Percentiles rank a stretch among this genome's conserved stretches.
These are phyloP conservation scores for Ophiostoma australiae DNA, from an alignment of 2,329 filamentous ascomycete species.

Conservation along the genomic window DNA sequence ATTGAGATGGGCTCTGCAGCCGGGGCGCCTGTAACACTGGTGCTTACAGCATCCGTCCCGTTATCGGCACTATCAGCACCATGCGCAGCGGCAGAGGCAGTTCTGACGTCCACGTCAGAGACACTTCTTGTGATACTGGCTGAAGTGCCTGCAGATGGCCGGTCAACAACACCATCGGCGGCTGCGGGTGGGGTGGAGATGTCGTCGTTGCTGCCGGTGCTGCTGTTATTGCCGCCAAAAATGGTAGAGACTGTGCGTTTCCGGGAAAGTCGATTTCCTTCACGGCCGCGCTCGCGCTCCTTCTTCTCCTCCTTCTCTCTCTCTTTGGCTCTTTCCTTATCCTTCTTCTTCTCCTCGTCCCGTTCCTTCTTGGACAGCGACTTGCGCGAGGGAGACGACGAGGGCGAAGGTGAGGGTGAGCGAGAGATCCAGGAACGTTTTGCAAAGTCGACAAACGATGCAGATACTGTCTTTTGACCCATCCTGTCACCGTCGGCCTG, in stretches of 20 bases:
- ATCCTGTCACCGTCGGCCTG: slow-evolving; percentile 20
- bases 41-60: background rate
- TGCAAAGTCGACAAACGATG: slow-evolving; percentile 48
- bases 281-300: slow-evolving; percentile 9
- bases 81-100: background rate
- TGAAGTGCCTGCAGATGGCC: background rate
- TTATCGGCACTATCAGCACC: background rate
- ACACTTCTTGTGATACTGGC: background rate
- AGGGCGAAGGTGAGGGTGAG: slow-evolving; percentile 47
- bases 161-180: background rate
- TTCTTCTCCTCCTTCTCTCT: slow-evolving; percentile 18
- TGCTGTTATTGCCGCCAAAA: background rate
- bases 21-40: slow-evolving; percentile 16
- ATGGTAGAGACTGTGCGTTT: slow-evolving; percentile 18
- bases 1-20: slow-evolving; percentile 13
- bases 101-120: background rate
- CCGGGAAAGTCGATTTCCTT: slow-evolving; percentile 20
- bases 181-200: background rate
- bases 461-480: slow-evolving; percentile 37
- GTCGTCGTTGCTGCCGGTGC: slow-evolving; percentile 12
- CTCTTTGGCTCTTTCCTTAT: slow-evolving; percentile 19
- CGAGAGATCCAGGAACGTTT: slow-evolving; percentile 49
- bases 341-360: slow-evolving; percentile 17
- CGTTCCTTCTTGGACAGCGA: slow-evolving; percentile 15
- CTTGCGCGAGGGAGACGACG: slow-evolving; percentile 14